Conservation (phyloP, 768 basidiomycete genomes). For the Boletellus emodensis region DNA sequence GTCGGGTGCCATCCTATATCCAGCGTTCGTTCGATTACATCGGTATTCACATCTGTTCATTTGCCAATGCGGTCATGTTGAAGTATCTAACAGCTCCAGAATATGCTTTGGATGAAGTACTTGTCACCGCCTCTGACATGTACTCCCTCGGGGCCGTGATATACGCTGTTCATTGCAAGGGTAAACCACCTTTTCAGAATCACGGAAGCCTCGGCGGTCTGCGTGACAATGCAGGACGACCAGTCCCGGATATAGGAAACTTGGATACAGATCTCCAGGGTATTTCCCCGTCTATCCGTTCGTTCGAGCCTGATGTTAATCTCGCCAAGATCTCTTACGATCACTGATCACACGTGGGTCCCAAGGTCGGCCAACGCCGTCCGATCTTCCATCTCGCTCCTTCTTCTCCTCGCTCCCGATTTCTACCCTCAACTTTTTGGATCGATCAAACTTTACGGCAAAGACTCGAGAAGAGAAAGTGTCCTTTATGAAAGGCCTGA, state of each 20-base stretch:
- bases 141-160: constrained; percentile 89
- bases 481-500: constrained; percentile 89
- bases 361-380: constrained; percentile 67
- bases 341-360: constrained; percentile 80
- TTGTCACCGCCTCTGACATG: constrained; percentile 88
- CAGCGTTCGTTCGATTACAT: constrained; percentile 96
- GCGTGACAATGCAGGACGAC: constrained; percentile 64
- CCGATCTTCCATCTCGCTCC: constrained; percentile 74
- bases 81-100: constrained; percentile 69
- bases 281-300: constrained; percentile 23
- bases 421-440: constrained; percentile 92
- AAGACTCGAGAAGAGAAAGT: constrained; percentile 96
- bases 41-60: constrained; percentile 42
- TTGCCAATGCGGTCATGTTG: background rate
- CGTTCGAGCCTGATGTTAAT: constrained; percentile 6
- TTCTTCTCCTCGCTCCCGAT: constrained; percentile 97
- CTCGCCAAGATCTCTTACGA: constrained; percentile 61
- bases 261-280: constrained; percentile 75
- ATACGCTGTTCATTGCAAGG: constrained; percentile 87
- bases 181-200: constrained; percentile 81
- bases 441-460: constrained; percentile 90
- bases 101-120: constrained; percentile 85
- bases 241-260: constrained; percentile 56
- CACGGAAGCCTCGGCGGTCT: constrained; percentile 70
- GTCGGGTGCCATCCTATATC: constrained; percentile 69